These are phyloP conservation scores for Phaeosphaeria sp. DNA, from an alignment of 2,329 filamentous ascomycete genomes.

Conservation along the genomic window DNA sequence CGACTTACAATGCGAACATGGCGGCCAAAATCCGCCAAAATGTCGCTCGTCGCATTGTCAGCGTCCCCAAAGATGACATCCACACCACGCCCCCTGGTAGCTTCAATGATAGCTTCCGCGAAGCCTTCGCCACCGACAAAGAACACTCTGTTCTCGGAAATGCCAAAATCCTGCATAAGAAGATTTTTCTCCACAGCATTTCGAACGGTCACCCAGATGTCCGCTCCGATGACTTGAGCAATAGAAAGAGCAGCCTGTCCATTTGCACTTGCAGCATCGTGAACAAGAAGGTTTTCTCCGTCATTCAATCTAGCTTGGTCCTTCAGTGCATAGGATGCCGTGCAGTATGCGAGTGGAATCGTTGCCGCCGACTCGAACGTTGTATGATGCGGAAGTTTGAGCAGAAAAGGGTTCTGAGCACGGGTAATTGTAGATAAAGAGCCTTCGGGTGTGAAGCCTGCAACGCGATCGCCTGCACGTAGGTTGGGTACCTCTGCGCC, in stretches of 20 bases:
- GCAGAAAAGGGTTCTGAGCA: conserved; percentile 17
- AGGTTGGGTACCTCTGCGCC: conserved; percentile 23
- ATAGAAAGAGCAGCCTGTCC: conserved; percentile 40
- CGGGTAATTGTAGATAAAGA: conserved; percentile 29
- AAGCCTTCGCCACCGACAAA: conserved; percentile 33
- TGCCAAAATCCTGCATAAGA: conserved; percentile 19
- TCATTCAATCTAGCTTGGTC: conserved; percentile 34
- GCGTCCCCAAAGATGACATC: conserved; percentile 45
- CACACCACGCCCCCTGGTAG: conserved; percentile 40
- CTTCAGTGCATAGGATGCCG: conserved; percentile 36
- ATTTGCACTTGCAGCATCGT: conserved; percentile 33
- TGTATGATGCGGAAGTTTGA: conserved; percentile 28
- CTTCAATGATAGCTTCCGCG: conserved; percentile 21
- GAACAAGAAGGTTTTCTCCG: conserved; percentile 43
- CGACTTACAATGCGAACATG: conserved; percentile 6
- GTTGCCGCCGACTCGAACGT: conserved; percentile 33
- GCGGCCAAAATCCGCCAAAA: conserved; percentile 47
- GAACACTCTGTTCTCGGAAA: conserved; percentile 43
- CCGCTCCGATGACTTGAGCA: conserved; percentile 28
- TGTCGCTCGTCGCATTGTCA: conserved; percentile 50
- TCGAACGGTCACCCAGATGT: conserved; percentile 32
- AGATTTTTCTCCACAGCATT: conserved; percentile 27
- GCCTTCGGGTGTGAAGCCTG: conserved; percentile 22
- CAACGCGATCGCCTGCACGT: conserved; percentile 30
- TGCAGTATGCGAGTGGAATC: conserved; percentile 28